phyloP scores from a whole-genome alignment of 805 yeast species.

The Candida tammaniensis region DNA sequence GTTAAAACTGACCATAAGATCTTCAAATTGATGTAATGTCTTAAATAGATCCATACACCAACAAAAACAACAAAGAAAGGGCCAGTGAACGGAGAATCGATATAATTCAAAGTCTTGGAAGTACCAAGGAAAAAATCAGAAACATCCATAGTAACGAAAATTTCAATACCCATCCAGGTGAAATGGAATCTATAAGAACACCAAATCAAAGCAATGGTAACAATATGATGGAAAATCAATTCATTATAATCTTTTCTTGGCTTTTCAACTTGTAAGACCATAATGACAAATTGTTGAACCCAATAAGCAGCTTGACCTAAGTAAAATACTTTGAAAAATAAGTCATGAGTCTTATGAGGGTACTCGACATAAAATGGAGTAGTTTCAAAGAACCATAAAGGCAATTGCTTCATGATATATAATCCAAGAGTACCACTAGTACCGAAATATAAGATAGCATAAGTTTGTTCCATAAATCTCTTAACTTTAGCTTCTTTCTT shows the following conservation, averaged over 20 bases:
- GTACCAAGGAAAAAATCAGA: constrained; percentile 84
- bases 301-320: constrained; percentile 94
- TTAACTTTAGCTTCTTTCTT: constrained; percentile 53
- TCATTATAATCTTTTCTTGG: constrained; percentile 94
- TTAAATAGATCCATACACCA: constrained; percentile 76
- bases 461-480: constrained; percentile 92
- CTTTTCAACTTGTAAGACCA: constrained; percentile 82
- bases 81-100: constrained; percentile 62
- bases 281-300: constrained; percentile 91
- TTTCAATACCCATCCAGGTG: constrained; percentile 90
- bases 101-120: constrained; percentile 84
- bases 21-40: constrained; percentile 80
- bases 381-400: constrained; percentile 89
- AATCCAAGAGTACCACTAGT: constrained; percentile 82
- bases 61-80: constrained; percentile 72
- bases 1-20: constrained; percentile 84
- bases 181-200: constrained; percentile 90
- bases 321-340: constrained; percentile 74
- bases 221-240: constrained; percentile 87
- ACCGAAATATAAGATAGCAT: constrained; percentile 78
- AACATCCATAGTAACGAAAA: constrained; percentile 93
- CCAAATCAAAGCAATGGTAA: constrained; percentile 85
- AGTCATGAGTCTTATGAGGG: constrained; percentile 78
- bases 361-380: constrained; percentile 72
- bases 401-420: constrained; percentile 76